These are phyloP conservation scores for Calonectria hongkongensis DNA, from an alignment of 2,329 filamentous ascomycete genomes.

Conservation along the genomic window DNA sequence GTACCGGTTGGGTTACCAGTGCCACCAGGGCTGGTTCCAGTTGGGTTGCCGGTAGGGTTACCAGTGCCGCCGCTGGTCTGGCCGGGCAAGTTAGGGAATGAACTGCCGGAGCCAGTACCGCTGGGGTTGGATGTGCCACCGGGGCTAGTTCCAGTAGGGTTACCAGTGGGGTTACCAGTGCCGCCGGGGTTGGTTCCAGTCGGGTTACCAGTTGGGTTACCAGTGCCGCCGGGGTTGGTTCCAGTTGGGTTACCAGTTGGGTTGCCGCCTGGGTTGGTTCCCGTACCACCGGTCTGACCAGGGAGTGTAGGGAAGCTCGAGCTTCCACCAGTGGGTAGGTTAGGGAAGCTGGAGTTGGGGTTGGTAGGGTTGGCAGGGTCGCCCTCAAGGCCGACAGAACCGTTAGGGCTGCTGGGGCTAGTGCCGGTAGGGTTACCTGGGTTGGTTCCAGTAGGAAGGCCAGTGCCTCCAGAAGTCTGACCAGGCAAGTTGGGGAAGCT, in stretches of 20 bases:
- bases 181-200: conserved; percentile 2
- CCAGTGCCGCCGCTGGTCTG: background rate
- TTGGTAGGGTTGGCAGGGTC: background rate
- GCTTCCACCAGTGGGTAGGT: background rate
- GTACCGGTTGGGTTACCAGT: background rate
- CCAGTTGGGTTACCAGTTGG: background rate
- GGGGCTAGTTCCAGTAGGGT: background rate
- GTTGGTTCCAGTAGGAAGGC: background rate
- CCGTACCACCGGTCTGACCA: background rate
- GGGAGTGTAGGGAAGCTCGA: background rate
- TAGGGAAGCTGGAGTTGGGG: background rate
- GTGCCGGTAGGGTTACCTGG: background rate
- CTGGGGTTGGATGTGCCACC: background rate
- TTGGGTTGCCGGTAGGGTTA: background rate
- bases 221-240: background rate
- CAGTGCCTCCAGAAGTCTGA: background rate
- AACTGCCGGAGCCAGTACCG: background rate
- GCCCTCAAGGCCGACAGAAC: too few species aligned
- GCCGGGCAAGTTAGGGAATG: background rate
- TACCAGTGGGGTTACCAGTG: background rate
- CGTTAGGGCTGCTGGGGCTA: background rate
- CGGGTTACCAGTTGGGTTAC: background rate
- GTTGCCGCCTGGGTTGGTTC: background rate
- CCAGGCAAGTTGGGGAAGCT: background rate
- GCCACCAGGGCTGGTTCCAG: background rate